phyloP scores from a whole-genome alignment of 345 rosid genomes.

The Acer negundo region DNA sequence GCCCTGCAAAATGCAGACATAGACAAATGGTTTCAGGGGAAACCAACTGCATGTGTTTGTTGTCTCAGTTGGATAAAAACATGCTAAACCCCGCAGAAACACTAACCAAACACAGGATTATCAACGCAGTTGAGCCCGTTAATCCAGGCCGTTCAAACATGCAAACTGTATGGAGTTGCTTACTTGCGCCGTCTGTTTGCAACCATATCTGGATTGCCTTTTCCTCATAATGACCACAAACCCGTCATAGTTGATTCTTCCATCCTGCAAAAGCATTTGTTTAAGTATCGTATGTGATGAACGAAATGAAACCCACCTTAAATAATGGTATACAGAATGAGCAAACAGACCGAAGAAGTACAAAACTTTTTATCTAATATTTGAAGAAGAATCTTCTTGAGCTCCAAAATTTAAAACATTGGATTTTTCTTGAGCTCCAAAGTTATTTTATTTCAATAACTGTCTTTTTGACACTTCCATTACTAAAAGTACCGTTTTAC shows the following conservation, averaged over 20 bases:
- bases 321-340: not conserved
- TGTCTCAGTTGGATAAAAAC: not conserved
- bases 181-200: conserved; percentile 70
- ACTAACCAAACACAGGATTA: not conserved
- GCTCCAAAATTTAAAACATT: not conserved
- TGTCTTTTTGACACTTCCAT: too few relatives aligned
- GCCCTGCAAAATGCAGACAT: not conserved
- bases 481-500: too few relatives aligned
- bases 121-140: not conserved
- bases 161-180: conserved; percentile 1
- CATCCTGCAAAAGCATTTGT: conserved; percentile 60
- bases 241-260: conserved; percentile 92
- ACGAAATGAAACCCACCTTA: not conserved
- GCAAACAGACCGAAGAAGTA: not conserved
- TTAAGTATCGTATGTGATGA: not conserved
- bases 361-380: not conserved
- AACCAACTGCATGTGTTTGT: not conserved
- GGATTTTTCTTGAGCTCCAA: not conserved
- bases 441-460: too few relatives aligned
- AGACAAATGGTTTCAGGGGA: not conserved
- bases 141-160: not conserved
- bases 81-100: not conserved
- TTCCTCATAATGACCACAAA: conserved; percentile 91
- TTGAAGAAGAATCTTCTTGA: not conserved
- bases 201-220: conserved; percentile 83